Conservation (phyloP, 345 rosid species). For the Ceriops zippeliana region DNA sequence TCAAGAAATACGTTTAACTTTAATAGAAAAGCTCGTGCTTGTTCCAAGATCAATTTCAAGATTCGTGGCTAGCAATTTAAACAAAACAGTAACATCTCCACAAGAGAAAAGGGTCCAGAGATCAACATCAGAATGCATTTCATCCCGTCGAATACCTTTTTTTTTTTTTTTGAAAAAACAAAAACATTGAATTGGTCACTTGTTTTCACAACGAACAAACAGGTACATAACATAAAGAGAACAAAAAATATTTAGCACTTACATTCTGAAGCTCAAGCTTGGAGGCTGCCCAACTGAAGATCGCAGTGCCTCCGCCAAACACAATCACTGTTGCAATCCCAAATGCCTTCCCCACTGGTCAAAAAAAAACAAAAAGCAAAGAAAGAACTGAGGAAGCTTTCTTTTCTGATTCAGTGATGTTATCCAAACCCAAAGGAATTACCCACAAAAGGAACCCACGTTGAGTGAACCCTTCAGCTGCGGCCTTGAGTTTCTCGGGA, state of each 20-base stretch:
- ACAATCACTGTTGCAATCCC: conserved; percentile 62
- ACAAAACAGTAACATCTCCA: no score
- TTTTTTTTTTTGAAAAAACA: no score
- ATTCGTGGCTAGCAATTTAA: no score
- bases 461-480: conserved; percentile 74
- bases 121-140: no score
- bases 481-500: conserved; percentile 80
- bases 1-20: no score
- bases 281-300: conserved; percentile 55
- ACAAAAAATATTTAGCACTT: conserved; percentile 16
- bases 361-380: not conserved
- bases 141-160: no score
- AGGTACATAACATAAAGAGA: no score
- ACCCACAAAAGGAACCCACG: conserved; percentile 32
- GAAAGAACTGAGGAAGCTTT: not conserved
- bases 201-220: no score
- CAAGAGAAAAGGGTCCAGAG: no score
- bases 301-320: conserved; percentile 67
- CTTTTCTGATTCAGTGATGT: not conserved
- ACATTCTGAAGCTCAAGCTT: conserved; percentile 63
- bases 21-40: no score
- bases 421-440: not conserved
- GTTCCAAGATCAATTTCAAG: no score
- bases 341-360: conserved; percentile 82
- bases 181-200: no score